phyloP scores from a whole-genome alignment of 2,329 filamentous ascomycete species.

The Cercospora zeae-maydis region DNA sequence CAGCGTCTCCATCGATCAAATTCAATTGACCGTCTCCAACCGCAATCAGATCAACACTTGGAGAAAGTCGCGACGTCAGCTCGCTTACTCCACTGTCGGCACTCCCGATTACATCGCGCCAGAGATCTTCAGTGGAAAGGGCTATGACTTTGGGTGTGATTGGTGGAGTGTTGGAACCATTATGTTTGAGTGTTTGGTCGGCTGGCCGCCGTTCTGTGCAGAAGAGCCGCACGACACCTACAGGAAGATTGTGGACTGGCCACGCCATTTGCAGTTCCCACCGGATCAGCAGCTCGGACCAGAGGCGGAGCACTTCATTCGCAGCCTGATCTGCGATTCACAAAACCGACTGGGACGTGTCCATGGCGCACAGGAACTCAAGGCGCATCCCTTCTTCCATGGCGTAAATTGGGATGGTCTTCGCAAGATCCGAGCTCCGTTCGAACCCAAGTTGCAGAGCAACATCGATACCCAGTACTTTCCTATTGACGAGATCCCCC shows the following conservation, averaged over 20 bases:
- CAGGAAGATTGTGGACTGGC: slow-evolving; percentile 98
- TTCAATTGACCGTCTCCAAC: slow-evolving; percentile 96
- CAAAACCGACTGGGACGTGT: slow-evolving; percentile 83
- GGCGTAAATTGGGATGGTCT: slow-evolving; percentile 93
- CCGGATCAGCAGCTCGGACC: slow-evolving; percentile 85
- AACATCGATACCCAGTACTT: slow-evolving; percentile 98
- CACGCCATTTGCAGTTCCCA: slow-evolving; percentile 90
- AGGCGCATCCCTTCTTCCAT: slow-evolving; percentile 90
- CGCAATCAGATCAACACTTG: slow-evolving; percentile 98
- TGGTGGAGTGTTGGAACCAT: slow-evolving; percentile 99
- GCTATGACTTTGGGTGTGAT: slow-evolving; percentile 95
- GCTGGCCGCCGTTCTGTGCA: slow-evolving; percentile 98
- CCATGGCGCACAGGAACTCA: slow-evolving; percentile 85
- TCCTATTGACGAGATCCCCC: slow-evolving; percentile 96
- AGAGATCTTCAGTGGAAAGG: slow-evolving; percentile 94
- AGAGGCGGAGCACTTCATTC: slow-evolving; percentile 87
- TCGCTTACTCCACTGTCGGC: slow-evolving; percentile 97
- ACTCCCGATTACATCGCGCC: slow-evolving; percentile 98
- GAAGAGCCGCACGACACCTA: slow-evolving; percentile 98
- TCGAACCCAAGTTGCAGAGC: slow-evolving; percentile 88
- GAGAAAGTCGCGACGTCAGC: slow-evolving; percentile 89
- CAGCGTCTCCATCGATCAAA: slow-evolving; percentile 94
- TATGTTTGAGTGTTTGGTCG: slow-evolving; percentile 98
- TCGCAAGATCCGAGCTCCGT: slow-evolving; percentile 88
- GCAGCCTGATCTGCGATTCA: slow-evolving; percentile 89